phyloP scores from a whole-genome alignment of 495 filamentous ascomycete genomes.

The Gamarada debralockiae region DNA sequence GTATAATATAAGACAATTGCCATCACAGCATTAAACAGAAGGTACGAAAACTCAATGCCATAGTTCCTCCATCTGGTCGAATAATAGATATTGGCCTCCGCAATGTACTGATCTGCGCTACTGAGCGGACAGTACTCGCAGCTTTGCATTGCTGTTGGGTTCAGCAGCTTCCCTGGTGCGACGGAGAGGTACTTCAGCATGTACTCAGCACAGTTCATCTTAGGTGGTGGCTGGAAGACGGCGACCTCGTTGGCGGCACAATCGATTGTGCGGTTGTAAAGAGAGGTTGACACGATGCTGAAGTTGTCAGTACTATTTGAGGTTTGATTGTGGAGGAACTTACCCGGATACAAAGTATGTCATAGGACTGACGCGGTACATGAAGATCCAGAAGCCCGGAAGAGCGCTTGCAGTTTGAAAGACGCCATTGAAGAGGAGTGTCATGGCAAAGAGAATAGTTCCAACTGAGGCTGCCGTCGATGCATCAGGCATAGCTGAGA shows the following conservation, averaged over 20 bases:
- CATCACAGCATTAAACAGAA: constrained; percentile 67
- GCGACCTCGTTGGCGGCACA: constrained; percentile 61
- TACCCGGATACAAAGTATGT: constrained; percentile 67
- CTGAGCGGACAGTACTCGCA: constrained; percentile 59
- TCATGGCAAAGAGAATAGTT: not conserved
- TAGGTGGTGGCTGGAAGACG: constrained; percentile 45
- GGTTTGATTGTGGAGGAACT: too few relatives aligned
- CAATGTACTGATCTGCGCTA: constrained; percentile 59
- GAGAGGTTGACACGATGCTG: constrained; percentile 53
- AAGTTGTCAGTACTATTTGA: too few relatives aligned
- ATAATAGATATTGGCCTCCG: constrained; percentile 55
- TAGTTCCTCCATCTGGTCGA: constrained; percentile 62
- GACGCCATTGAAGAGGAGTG: constrained; percentile 31
- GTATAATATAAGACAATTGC: constrained; percentile 68
- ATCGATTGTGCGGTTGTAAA: constrained; percentile 49
- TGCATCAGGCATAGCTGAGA: not conserved
- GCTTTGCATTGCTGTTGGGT: constrained; percentile 36
- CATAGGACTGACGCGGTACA: constrained; percentile 74
- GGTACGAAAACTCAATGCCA: constrained; percentile 50
- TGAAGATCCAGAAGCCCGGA: constrained; percentile 78
- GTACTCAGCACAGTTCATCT: constrained; percentile 56
- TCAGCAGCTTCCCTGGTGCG: constrained; percentile 48
- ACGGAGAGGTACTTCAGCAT: constrained; percentile 40
- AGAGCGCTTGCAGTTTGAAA: constrained; percentile 54
- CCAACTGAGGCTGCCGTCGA: not conserved